Base-by-base conservation (phyloP, 2,329 filamentous ascomycete genomes). In the Diaporthe batatas region DNA sequence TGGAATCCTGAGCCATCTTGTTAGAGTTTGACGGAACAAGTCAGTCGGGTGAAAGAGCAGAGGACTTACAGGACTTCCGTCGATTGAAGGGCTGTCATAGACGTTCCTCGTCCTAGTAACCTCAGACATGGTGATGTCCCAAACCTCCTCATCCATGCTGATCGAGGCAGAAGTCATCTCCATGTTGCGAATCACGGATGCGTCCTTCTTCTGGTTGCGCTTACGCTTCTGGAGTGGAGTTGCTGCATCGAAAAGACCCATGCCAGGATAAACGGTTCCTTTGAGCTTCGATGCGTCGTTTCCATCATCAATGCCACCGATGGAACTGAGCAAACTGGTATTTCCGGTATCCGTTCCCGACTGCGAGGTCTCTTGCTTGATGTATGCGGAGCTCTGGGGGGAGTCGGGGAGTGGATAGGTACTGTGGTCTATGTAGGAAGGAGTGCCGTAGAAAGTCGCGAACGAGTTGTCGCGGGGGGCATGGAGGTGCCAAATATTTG, bases 221-320 rank as follows among this genome's bases (percentile, higher is more conserved):
- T 90, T 93, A 58, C 91, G 88, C 77, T 90, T 92, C 86, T 93
- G 92, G 74, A 92, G 89, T 21, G 91, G 88, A 6, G 91, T 93
- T 6, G 93, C 93, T 69, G 93, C 91, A 80, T 96, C 93, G 79
- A 95, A 95, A n/a, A 94, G 87, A 69, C 90, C 89, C 93, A 95
- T 95, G 23, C 93, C 93, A 3, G 92, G 91, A 87, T 91, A 94
- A 59, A 90, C 84, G n/a, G 91, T 84, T 2, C 93, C 93, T 80
- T 95, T 95, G 69, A 95, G 86, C 78, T 85, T 89, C 7, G 73
- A 65, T 16, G 58, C 58, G 73, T 81, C 84, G 8, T 76, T 76
- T n/a, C 81, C 78, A 18, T 74, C 70, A 1, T 80, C 79, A 6
- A 77, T 77, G 6, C 77, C 77, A 16, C 74, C 72, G 18, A 81